A percentile compares a stretch with the other conserved stretches of the same genome.
Evolutionary conservation across 225 moss, liverwort and hornwort genomes (phyloP).

Genomic region (Thuidium tamariscinum): DNA sequence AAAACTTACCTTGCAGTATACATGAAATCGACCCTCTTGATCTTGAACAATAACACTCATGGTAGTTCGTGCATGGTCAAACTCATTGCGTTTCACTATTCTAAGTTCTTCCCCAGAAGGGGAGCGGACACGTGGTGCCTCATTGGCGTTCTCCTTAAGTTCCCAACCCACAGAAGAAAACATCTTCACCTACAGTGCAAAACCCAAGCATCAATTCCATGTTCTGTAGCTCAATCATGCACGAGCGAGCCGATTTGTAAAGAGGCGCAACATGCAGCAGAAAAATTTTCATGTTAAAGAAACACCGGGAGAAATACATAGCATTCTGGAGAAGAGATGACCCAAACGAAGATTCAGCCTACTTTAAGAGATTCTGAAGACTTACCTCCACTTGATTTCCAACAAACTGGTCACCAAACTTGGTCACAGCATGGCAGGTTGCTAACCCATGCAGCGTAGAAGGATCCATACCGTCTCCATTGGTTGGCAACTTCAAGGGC

Average conservation of each 20-base stretch:
- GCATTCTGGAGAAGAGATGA: neutral
- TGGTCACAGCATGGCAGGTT: constrained; percentile 80
- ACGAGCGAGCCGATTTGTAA: neutral
- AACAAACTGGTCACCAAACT: constrained; percentile 65
- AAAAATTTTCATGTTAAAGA: neutral
- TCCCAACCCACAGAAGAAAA: constrained; percentile 76
- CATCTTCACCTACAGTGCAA: constrained; percentile 58
- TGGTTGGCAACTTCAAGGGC: constrained; percentile 10
- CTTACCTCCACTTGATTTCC: constrained; percentile 90
- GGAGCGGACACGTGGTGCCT: constrained; percentile 47
- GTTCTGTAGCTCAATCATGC: neutral
- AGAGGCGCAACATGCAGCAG: neutral
- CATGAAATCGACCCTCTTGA: constrained; percentile 23
- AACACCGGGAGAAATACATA: too few relatives aligned
- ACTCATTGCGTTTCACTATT: constrained; percentile 78
- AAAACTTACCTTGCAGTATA: constrained; percentile 65
- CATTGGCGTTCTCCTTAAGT: constrained; percentile 48
- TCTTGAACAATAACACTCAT: constrained; percentile 85
- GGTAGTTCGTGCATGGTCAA: constrained; percentile 75
- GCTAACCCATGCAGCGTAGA: constrained; percentile 56
- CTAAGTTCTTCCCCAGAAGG: constrained; percentile 39
- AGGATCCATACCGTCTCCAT: constrained; percentile 23
- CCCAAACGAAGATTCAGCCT: neutral
- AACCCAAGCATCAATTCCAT: neutral
- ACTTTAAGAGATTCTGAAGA: neutral